phyloP scores from a whole-genome alignment of 2,329 filamentous ascomycete genomes.

The Fusarium agapanthi region DNA sequence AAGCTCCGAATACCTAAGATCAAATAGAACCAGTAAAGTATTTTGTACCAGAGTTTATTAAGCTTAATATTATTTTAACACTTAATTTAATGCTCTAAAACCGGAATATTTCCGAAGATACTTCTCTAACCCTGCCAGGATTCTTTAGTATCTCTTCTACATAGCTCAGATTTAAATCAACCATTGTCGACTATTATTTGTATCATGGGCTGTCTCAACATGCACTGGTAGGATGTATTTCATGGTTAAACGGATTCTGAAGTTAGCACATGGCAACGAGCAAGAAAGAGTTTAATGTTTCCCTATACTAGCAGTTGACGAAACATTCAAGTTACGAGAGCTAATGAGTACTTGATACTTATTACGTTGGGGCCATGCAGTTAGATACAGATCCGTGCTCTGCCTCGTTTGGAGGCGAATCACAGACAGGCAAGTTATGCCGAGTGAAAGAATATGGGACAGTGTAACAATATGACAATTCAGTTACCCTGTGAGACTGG shows the following conservation, averaged over 20 bases:
- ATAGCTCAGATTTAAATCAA: not conserved
- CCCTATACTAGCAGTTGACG: not conserved
- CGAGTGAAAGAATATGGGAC: not conserved
- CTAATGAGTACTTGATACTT: not conserved
- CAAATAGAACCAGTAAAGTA: too few species aligned
- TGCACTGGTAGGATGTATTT: not conserved
- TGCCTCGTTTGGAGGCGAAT: not conserved
- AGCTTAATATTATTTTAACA: too few species aligned
- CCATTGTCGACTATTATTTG: not conserved
- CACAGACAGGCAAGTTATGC: not conserved
- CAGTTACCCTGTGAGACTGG: not conserved
- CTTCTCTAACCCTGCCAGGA: too few species aligned
- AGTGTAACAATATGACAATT: fast-evolving
- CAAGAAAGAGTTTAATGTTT: not conserved
- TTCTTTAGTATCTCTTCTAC: not conserved
- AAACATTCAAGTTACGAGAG: not conserved
- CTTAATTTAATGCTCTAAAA: too few species aligned
- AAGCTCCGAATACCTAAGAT: too few species aligned
- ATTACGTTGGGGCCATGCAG: not conserved
- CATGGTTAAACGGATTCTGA: not conserved
- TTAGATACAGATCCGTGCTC: not conserved
- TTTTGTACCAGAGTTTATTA: too few species aligned
- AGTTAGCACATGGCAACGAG: too few species aligned
- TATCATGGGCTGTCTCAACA: not conserved
- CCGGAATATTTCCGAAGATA: too few species aligned